These are phyloP conservation scores for Cladosporium halotolerans DNA, from an alignment of 2,329 filamentous ascomycete genomes.

Conservation along the genomic window DNA sequence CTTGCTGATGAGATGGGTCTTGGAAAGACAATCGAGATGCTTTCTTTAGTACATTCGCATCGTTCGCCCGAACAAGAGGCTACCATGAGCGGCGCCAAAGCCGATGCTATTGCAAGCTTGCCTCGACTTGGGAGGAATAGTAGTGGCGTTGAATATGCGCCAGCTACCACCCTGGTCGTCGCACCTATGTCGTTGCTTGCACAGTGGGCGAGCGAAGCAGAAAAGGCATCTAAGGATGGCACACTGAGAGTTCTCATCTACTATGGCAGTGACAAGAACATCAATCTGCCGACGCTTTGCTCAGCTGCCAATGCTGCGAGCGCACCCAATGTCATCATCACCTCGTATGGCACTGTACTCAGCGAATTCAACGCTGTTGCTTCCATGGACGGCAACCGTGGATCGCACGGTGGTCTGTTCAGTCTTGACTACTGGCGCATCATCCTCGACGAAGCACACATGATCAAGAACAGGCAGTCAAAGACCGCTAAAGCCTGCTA, in stretches of 20 bases:
- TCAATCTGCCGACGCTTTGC: slow-evolving; percentile 73
- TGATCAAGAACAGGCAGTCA: slow-evolving; percentile 78
- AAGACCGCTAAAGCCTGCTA: slow-evolving; percentile 96
- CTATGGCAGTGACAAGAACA: slow-evolving; percentile 79
- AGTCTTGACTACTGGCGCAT: slow-evolving; percentile 91
- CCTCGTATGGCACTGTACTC: slow-evolving; percentile 84
- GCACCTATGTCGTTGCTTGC: slow-evolving; percentile 94
- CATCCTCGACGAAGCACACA: slow-evolving; percentile 91
- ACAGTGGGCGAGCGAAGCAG: slow-evolving; percentile 93
- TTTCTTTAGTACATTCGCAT: slow-evolving; percentile 84
- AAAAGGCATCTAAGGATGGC: slow-evolving; percentile 79
- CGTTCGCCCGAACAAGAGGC: slow-evolving; percentile 43
- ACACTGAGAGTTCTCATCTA: slow-evolving; percentile 82
- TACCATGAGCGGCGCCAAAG: slow-evolving; percentile 20
- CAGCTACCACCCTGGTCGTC: slow-evolving; percentile 88
- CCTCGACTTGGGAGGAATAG: slow-evolving; percentile 56
- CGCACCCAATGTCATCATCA: slow-evolving; percentile 87
- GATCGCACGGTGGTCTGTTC: slow-evolving; percentile 65
- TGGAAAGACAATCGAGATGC: slow-evolving; percentile 98
- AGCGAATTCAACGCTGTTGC: slow-evolving; percentile 79
- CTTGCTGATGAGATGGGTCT: slow-evolving; percentile 96
- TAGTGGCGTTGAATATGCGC: slow-evolving; percentile 58
- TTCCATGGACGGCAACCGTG: slow-evolving; percentile 58
- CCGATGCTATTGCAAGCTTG: slow-evolving; percentile 52
- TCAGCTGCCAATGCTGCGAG: slow-evolving; percentile 64